Base-by-base conservation (phyloP, 2,329 filamentous ascomycete genomes). In the Diplocarpon mali region DNA sequence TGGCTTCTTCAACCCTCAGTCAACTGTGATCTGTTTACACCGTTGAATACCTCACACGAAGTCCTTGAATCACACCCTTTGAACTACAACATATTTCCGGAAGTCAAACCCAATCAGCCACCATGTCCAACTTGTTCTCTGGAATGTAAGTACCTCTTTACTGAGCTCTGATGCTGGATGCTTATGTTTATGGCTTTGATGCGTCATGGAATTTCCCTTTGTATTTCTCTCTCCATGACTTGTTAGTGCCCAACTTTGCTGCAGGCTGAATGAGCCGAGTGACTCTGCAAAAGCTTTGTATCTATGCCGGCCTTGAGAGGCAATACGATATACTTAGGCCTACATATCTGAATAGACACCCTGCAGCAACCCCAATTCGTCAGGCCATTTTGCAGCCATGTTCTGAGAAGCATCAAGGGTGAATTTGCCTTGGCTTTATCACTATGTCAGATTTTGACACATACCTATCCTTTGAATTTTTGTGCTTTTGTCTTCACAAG, bases 71-170 rank as follows among this genome's bases (percentile, higher is more conserved):
- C 9, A 12, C 11, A 4, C 30, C n/a, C 30, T 30, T 20, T n/a
- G n/a, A 17, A 44, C 12, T 28, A 27, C 41, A 29, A 15, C 17
- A 17, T 31, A 27, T 34, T 29, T 13, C 10, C 12, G 38, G 11
- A 20, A 35, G 16, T 24, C n/a, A 40, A 5, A 16, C 29, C 12
- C 11, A 24, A 39, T 42, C 42, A 44, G 45, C 27, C 52, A 48
- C 28, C 27, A 62, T 62, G 60, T 62, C 60, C 39, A 61, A 60
- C 48, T 46, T 62, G 42, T 62, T 62, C 46, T 60, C 59, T 52
- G 60, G 60, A 55, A 62, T 62, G 60, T 62, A 51, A 42, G 60
- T 62, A 51, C 35, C 42, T 17, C 47, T 42, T 20, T 35, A n/a
- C 11, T 9, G 13, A n/a, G 9, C 29, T 44, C 36, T 43, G 35